phyloP scores from a whole-genome alignment of 768 basidiomycete species.

The Serendipita sp. region DNA sequence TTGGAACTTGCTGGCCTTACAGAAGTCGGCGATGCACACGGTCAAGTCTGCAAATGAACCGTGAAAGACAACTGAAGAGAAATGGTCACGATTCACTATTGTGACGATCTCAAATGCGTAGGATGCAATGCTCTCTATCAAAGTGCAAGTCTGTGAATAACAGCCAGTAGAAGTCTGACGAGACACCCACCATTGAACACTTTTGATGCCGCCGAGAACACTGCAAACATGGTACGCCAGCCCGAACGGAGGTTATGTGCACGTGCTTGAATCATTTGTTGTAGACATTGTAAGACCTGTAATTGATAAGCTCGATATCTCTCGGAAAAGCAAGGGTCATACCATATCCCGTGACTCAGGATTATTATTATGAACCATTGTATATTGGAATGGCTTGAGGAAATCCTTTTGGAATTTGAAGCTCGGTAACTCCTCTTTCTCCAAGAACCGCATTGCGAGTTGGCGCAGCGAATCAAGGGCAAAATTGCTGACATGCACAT shows the following conservation, averaged over 20 bases:
- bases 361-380: constrained; percentile 92
- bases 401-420: constrained; percentile 99
- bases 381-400: constrained; percentile 92
- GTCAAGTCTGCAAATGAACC: constrained; percentile 93
- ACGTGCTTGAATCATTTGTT: constrained; percentile 96
- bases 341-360: constrained; percentile 96
- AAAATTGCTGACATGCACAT: constrained; percentile 91
- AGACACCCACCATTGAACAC: constrained; percentile 57
- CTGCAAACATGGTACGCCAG: constrained; percentile 98
- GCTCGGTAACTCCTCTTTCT: constrained; percentile 94
- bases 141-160: not conserved
- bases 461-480: constrained; percentile 93
- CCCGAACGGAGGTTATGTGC: constrained; percentile 93
- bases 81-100: constrained; percentile 79
- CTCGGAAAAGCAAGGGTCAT: constrained; percentile 9
- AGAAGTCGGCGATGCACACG: constrained; percentile 97
- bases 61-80: constrained; percentile 75
- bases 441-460: constrained; percentile 94
- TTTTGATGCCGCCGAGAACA: constrained; percentile 91
- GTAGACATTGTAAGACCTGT: constrained; percentile 89
- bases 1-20: constrained; percentile 98
- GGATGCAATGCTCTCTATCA: constrained; percentile 68
- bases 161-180: not conserved
- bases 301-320: not conserved
- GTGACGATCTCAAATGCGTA: constrained; percentile 96